Base-by-base conservation (phyloP, 2,329 filamentous ascomycete species). In the Pestalotiopsis fici region DNA sequence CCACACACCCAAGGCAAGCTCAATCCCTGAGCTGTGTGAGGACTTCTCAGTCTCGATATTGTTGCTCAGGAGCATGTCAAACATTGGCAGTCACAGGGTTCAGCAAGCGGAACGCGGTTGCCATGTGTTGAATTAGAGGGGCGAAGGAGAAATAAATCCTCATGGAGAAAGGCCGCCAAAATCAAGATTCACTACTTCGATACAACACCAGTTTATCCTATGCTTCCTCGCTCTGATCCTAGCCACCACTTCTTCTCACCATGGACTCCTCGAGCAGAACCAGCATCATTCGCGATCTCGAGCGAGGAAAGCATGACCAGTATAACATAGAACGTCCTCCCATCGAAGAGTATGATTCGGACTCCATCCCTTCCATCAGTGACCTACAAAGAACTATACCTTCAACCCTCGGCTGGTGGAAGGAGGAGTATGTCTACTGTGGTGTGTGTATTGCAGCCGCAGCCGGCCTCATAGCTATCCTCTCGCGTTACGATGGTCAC, bases 391-490 rank as follows among this genome's bases (percentile, higher is more conserved):
- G 73, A 43, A 74, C 71, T 54, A 62, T 75, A 4, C 61, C 67
- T 12, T 74, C 74, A 3, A 75, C 76, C 1, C 74, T 79, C 35
- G 73, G 70, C 47, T 81, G 74, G 78, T 81, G 78, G 80, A 71
- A 75, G 21, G 76, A 75, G 39, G 79, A 81, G 67, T 81, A 78
- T 70, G 68, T 75, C 65, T 78, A 75, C 47, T 76, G 75, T 59
- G 68, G 72, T 23, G 64, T 78, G 61, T 79, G 77, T 65, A 66
- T 78, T 18, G 57, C 67, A 18, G 73, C 75, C 13, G 74, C 78
- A 3, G 65, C 69, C 11, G 69, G 68, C 6, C 74, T 81, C 12
- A 67, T 74, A 28, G 50, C 73, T 18, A 67, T 81, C 4, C 72
- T 81, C 11, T 69, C 67, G 59, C 61, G 70, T 7, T 80, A 75